phyloP scores from a whole-genome alignment of 345 rosid genomes.

The Barbarea vulgaris region DNA sequence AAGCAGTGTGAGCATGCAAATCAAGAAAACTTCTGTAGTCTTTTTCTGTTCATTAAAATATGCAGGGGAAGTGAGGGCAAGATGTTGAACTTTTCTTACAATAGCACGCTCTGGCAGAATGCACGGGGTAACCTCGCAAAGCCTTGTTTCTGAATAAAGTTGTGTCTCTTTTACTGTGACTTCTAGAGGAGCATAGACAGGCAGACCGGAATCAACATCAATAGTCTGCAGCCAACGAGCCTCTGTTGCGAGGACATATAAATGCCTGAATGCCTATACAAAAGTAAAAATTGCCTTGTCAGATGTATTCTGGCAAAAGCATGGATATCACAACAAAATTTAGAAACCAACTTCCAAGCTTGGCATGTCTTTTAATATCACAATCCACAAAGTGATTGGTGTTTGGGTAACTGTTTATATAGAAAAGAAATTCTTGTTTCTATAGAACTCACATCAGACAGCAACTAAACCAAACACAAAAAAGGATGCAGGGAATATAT shows the following conservation, averaged over 20 bases:
- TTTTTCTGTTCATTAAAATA: conserved; percentile 5
- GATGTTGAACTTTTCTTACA: conserved; percentile 56
- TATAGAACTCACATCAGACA: neutral
- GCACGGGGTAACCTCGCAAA: conserved; percentile 89
- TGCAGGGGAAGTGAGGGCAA: conserved; percentile 18
- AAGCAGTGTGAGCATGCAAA: conserved; percentile 17
- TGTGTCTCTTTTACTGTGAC: conserved; percentile 79
- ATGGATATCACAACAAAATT: conserved; percentile 21
- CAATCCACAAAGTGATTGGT: conserved; percentile 24
- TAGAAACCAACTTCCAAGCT: conserved; percentile 28
- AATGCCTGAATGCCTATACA: conserved; percentile 97
- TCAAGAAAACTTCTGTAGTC: neutral
- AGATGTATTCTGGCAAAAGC: conserved; percentile 23
- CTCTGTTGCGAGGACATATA: conserved; percentile 92
- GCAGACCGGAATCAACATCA: conserved; percentile 94
- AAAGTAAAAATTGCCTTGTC: conserved; percentile 26
- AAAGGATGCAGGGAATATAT: neutral
- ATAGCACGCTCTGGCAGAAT: conserved; percentile 92
- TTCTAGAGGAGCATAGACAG: conserved; percentile 93
- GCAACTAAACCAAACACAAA: conserved; percentile 6
- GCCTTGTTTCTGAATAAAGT: conserved; percentile 84
- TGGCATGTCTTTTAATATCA: conserved; percentile 20
- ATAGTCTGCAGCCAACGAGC: conserved; percentile 97
- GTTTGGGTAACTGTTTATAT: conserved; percentile 13
- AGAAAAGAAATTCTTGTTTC: neutral